A percentile compares a stretch with the other conserved stretches of the same genome.
These are phyloP conservation scores for Emmonsiellopsis sp. DNA, from an alignment of 2,329 filamentous ascomycete genomes.

Conservation along the genomic window DNA sequence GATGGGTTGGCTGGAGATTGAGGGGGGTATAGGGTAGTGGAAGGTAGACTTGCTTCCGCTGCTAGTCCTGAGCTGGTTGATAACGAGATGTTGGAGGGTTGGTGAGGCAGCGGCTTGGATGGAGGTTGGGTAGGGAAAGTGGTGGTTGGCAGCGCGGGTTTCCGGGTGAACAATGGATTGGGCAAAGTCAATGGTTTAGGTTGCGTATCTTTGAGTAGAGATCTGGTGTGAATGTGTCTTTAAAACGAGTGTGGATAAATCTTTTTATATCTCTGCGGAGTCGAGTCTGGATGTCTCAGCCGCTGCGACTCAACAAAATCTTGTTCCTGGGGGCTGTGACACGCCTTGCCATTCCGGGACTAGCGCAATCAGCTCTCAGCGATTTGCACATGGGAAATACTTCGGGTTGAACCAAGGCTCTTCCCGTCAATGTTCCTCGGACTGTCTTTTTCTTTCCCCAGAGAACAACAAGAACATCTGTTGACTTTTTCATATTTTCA, in stretches of 20 bases:
- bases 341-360: constrained; percentile 1
- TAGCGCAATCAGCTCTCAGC: not conserved
- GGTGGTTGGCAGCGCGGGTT: too few species aligned
- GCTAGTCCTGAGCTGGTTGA: too few species aligned
- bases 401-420: not conserved
- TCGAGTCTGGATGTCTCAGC: not conserved
- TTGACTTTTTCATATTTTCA: too few species aligned
- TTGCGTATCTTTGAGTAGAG: not conserved
- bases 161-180: not conserved
- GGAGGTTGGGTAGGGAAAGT: not conserved
- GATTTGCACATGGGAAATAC: not conserved
- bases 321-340: not conserved
- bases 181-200: not conserved
- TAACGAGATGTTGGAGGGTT: too few species aligned
- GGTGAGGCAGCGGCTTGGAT: not conserved
- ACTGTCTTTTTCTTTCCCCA: too few species aligned
- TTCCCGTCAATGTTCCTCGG: too few species aligned
- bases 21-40: not conserved
- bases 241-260: not conserved
- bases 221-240: not conserved
- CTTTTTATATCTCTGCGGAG: not conserved
- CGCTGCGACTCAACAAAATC: not conserved
- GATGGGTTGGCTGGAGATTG: not conserved
- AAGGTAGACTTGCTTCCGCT: too few species aligned
- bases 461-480: too few species aligned